These are phyloP conservation scores for Eremothecium gossypii DNA, from an alignment of 1,139 yeast species.

Conservation along the genomic window DNA sequence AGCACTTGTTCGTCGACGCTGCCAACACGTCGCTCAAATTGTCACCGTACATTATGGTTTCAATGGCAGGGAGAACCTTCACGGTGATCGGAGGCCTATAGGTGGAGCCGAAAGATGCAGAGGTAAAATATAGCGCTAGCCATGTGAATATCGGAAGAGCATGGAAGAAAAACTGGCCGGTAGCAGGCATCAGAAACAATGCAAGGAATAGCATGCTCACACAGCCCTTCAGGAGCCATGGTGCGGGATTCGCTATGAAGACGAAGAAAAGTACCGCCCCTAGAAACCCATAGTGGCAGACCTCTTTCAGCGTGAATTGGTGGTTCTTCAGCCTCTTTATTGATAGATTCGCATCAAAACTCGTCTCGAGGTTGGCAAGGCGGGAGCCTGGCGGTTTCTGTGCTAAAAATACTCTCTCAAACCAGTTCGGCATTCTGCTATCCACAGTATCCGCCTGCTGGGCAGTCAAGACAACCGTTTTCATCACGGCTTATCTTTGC, in stretches of 20 bases:
- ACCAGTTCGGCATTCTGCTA: slow-evolving; percentile 13
- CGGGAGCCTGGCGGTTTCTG: slow-evolving; percentile 52
- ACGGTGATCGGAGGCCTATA: slow-evolving; percentile 89
- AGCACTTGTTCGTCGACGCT: slow-evolving; percentile 51
- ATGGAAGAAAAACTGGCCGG: slow-evolving; percentile 76
- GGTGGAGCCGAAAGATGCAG: slow-evolving; percentile 64
- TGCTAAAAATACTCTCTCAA: slow-evolving; percentile 45
- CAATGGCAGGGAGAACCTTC: slow-evolving; percentile 86
- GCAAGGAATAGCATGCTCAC: slow-evolving; percentile 22
- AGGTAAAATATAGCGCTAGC: slow-evolving; percentile 76
- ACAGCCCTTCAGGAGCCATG: slow-evolving; percentile 26
- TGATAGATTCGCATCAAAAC: slow-evolving; percentile 46
- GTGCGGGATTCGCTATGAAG: slow-evolving; percentile 31
- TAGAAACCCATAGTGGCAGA: slow-evolving; percentile 45
- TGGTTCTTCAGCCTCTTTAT: slow-evolving; percentile 42
- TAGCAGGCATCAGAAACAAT: slow-evolving; percentile 55
- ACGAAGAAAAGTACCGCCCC: slow-evolving; percentile 43
- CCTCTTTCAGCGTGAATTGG: slow-evolving; percentile 39
- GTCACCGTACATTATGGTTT: slow-evolving; percentile 89
- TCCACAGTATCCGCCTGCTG: too few species aligned
- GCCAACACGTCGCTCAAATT: slow-evolving; percentile 83
- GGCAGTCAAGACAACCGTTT: too few species aligned
- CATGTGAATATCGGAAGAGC: slow-evolving; percentile 84
- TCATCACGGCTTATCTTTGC: too few species aligned
- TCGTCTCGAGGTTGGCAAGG: slow-evolving; percentile 50